These are phyloP conservation scores for Cytospora piceae DNA, from an alignment of 2,329 filamentous ascomycete species.

Conservation along the genomic window DNA sequence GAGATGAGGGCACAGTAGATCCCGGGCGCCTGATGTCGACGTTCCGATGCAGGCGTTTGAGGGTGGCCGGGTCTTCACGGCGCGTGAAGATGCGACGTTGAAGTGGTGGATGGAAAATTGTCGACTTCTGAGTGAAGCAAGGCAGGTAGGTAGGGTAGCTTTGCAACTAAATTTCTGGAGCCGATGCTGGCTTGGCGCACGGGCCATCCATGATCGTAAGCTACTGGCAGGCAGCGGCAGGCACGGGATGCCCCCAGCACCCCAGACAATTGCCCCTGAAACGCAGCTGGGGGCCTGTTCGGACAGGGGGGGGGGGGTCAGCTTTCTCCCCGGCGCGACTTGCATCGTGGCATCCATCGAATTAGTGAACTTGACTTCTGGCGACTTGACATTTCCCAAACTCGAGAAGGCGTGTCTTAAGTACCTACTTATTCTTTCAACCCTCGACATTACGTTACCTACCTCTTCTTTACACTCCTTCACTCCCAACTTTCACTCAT, in stretches of 20 bases:
- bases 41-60: background rate
- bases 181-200: slow-evolving; percentile 6
- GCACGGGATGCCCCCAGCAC: background rate
- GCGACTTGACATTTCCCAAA: slow-evolving; percentile 6
- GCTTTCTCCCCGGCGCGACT: slow-evolving; percentile 17
- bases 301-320: slow-evolving; percentile 18
- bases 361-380: background rate
- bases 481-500: slow-evolving; percentile 1
- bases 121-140: background rate
- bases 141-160: background rate
- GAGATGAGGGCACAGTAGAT: background rate
- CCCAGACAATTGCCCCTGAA: background rate
- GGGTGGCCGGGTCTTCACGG: background rate
- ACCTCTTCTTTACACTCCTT: slow-evolving; percentile 27
- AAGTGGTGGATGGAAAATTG: background rate
- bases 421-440: background rate
- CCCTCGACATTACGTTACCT: slow-evolving; percentile 15
- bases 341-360: slow-evolving; percentile 26
- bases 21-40: background rate
- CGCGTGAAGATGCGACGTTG: background rate
- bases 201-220: background rate
- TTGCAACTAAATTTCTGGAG: slow-evolving; percentile 13
- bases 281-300: background rate
- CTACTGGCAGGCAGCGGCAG: background rate
- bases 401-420: slow-evolving; percentile 16